These are phyloP conservation scores for Mycena galopus DNA, from an alignment of 768 basidiomycete species.

Conservation along the genomic window DNA sequence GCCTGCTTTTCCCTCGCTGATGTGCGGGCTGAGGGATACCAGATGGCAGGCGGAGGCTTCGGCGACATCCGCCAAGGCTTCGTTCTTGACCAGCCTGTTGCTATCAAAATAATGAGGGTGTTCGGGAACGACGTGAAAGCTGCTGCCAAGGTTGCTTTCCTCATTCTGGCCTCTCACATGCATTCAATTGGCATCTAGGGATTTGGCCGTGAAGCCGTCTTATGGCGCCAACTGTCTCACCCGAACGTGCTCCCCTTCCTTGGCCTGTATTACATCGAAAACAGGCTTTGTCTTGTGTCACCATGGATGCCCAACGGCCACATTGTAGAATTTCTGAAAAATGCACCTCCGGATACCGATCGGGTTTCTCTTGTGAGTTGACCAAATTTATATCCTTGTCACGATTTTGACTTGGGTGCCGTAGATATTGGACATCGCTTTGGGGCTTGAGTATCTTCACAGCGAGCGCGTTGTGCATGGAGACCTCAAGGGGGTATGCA, in stretches of 20 bases:
- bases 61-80: slow-evolving; percentile 33
- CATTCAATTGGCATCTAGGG: not conserved
- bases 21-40: slow-evolving; percentile 22
- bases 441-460: too few relatives aligned
- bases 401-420: too few relatives aligned
- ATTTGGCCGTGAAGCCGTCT: slow-evolving; percentile 36
- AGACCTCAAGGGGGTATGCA: too few relatives aligned
- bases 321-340: slow-evolving; percentile 22
- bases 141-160: slow-evolving; percentile 2
- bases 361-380: not conserved
- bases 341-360: not conserved
- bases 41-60: slow-evolving; percentile 33
- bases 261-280: slow-evolving; percentile 34
- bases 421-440: too few relatives aligned
- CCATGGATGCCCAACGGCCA: slow-evolving; percentile 49
- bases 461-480: too few relatives aligned
- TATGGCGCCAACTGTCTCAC: slow-evolving; percentile 38
- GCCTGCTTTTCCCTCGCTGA: slow-evolving; percentile 17
- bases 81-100: slow-evolving; percentile 29
- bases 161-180: too few relatives aligned
- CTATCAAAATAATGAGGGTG: slow-evolving; percentile 31
- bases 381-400: too few relatives aligned
- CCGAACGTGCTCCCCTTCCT: slow-evolving; percentile 41
- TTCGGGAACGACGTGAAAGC: slow-evolving; percentile 17
- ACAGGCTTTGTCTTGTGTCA: slow-evolving; percentile 40